Conservation (phyloP, 371 early-diverging fungal species). For the Coemansia sp. region DNA sequence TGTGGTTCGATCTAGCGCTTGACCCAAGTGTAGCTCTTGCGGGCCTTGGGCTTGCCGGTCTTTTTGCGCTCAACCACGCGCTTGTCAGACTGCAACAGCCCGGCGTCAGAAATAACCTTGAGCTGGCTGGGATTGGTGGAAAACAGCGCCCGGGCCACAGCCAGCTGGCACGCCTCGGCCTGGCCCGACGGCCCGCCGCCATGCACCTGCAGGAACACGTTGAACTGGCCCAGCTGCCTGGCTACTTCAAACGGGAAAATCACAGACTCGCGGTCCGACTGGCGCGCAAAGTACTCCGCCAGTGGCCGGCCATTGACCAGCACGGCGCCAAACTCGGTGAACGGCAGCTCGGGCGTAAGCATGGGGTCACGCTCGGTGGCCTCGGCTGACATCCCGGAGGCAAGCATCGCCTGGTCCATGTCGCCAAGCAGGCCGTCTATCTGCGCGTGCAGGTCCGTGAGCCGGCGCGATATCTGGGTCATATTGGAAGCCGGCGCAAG, state of each 20-base stretch:
- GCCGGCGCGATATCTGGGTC: neutral
- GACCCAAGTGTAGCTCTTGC: conserved; percentile 92
- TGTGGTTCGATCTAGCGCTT: conserved; percentile 21
- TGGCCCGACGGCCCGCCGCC: conserved; percentile 92
- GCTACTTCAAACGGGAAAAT: conserved; percentile 75
- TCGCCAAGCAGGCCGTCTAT: neutral
- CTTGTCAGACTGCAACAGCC: conserved; percentile 75
- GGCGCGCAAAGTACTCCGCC: conserved; percentile 71
- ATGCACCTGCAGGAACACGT: conserved; percentile 81
- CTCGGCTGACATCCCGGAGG: neutral
- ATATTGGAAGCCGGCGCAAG: conserved; percentile 60
- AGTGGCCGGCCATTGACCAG: conserved; percentile 82
- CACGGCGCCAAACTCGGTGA: conserved; percentile 52
- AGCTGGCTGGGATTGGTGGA: conserved; percentile 60
- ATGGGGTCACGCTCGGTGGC: neutral
- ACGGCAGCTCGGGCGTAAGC: neutral
- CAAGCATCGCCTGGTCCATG: neutral
- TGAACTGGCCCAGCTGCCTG: conserved; percentile 68
- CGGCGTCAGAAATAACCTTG: conserved; percentile 53
- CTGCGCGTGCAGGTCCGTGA: too few relatives aligned
- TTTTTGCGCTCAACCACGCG: conserved; percentile 96
- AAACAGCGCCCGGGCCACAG: conserved; percentile 76
- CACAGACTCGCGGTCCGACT: conserved; percentile 67
- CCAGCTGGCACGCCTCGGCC: conserved; percentile 85
- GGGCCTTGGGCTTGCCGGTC: conserved; percentile 91